These are phyloP conservation scores for Luffa acutangula DNA, from an alignment of 306 rosid species.

Conservation along the genomic window DNA sequence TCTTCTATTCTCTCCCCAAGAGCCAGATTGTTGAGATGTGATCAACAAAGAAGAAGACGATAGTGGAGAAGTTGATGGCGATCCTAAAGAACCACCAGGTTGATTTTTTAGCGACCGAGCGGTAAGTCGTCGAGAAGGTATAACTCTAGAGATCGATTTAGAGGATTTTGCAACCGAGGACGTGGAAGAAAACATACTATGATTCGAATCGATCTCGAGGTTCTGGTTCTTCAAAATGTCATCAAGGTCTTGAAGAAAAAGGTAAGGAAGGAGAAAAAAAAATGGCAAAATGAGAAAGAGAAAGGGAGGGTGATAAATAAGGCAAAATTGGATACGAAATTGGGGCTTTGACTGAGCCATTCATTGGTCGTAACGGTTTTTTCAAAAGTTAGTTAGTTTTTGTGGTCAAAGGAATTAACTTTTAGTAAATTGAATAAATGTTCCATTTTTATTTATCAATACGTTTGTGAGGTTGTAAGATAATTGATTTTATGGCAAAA, in stretches of 20 bases:
- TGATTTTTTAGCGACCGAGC: conserved; percentile 21
- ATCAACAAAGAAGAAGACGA: conserved; percentile 17
- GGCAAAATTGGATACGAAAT: background rate
- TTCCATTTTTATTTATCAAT: background rate
- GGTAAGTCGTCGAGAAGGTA: conserved; percentile 10
- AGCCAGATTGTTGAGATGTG: conserved; percentile 5
- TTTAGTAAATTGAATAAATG: background rate
- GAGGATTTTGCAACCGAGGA: conserved; percentile 17
- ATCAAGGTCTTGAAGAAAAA: background rate
- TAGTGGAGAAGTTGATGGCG: conserved; percentile 12
- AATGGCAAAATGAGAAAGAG: background rate
- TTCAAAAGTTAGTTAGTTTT: conserved; percentile 17
- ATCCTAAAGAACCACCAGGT: conserved; percentile 20
- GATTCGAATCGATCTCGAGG: background rate
- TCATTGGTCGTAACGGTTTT: conserved; percentile 19
- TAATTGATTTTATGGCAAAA: background rate
- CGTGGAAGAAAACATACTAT: conserved; percentile 45
- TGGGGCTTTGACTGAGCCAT: conserved; percentile 24
- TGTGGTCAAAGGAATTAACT: background rate
- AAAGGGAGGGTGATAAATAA: background rate
- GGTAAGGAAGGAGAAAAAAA: background rate
- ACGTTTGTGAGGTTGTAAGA: background rate
- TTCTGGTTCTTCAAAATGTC: background rate
- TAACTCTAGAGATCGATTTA: background rate
- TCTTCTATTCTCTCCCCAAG: background rate